These are phyloP conservation scores for Tulasnella sp. DNA, from an alignment of 768 basidiomycete species.

Conservation along the genomic window DNA sequence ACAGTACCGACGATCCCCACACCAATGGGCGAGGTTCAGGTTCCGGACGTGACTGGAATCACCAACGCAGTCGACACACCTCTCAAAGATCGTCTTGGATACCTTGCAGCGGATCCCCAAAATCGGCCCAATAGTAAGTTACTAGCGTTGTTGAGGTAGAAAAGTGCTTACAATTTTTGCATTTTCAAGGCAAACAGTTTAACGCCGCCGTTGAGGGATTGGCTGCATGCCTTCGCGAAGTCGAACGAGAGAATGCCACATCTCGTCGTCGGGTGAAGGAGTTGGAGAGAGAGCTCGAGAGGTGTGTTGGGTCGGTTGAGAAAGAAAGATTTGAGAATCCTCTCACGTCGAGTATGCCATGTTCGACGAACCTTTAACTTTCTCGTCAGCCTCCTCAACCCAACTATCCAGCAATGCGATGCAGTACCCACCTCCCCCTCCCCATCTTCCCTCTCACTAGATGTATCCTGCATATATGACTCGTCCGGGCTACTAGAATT, in stretches of 20 bases:
- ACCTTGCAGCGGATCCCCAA: neutral
- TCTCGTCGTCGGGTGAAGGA: conserved; percentile 78
- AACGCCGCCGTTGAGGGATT: conserved; percentile 44
- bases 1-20: neutral
- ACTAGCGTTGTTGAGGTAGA: neutral
- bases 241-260: conserved; percentile 75
- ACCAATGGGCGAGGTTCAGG: conserved; percentile 38
- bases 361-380: too few species aligned
- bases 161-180: neutral
- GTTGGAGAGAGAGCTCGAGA: conserved; percentile 81
- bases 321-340: too few species aligned
- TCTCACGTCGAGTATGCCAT: too few species aligned
- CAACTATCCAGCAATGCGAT: too few species aligned
- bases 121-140: conserved; percentile 11
- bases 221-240: conserved; percentile 49
- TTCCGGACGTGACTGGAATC: conserved; percentile 79
- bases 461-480: too few species aligned
- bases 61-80: conserved; percentile 73
- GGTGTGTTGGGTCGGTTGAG: too few species aligned
- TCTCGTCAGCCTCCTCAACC: too few species aligned
- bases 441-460: too few species aligned
- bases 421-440: too few species aligned
- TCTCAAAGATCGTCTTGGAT: conserved; percentile 35
- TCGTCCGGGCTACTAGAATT: too few species aligned
- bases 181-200: conserved; percentile 1